phyloP scores from a whole-genome alignment of 2,329 filamentous ascomycete genomes.

The Nemania sp. region DNA sequence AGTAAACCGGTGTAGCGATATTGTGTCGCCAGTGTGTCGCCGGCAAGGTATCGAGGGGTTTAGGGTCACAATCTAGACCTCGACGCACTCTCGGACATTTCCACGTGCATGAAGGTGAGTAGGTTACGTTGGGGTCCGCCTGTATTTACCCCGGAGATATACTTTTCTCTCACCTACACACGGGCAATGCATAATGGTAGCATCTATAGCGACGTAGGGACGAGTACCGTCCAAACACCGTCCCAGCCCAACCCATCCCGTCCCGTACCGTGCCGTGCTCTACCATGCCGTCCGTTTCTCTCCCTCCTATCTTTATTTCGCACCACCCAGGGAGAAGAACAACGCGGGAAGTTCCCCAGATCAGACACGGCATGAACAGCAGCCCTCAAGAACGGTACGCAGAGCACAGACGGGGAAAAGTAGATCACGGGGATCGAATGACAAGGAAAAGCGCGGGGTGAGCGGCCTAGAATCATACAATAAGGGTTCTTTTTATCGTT shows the following conservation, averaged over 20 bases:
- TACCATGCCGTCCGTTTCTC: not conserved
- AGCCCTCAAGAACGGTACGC: slow-evolving; percentile 16
- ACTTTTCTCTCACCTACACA: not conserved
- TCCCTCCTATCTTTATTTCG: not conserved
- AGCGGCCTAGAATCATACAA: slow-evolving; percentile 23
- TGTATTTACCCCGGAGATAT: slow-evolving; percentile 6
- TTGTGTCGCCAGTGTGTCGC: not conserved
- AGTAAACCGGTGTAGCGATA: slow-evolving; percentile 14
- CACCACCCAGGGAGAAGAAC: not conserved
- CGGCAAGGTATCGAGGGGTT: not conserved
- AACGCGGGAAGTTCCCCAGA: slow-evolving; percentile 26
- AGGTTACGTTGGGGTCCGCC: slow-evolving; percentile 13
- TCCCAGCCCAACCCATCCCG: not conserved
- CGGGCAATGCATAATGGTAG: slow-evolving; percentile 3
- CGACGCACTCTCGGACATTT: slow-evolving; percentile 28
- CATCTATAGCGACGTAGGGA: slow-evolving; percentile 10
- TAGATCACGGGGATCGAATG: slow-evolving; percentile 27
- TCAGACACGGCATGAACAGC: slow-evolving; percentile 17
- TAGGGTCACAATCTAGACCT: slow-evolving; percentile 10
- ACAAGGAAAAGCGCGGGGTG: slow-evolving; percentile 6
- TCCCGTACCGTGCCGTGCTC: slow-evolving; percentile 6
- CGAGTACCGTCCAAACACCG: not conserved
- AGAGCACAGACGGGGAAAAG: slow-evolving; percentile 35
- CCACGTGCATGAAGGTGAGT: slow-evolving; percentile 14
- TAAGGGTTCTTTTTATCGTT: slow-evolving; percentile 1